phyloP scores from a whole-genome alignment of 2,329 filamentous ascomycete species.

The Epicoccum nigrum region DNA sequence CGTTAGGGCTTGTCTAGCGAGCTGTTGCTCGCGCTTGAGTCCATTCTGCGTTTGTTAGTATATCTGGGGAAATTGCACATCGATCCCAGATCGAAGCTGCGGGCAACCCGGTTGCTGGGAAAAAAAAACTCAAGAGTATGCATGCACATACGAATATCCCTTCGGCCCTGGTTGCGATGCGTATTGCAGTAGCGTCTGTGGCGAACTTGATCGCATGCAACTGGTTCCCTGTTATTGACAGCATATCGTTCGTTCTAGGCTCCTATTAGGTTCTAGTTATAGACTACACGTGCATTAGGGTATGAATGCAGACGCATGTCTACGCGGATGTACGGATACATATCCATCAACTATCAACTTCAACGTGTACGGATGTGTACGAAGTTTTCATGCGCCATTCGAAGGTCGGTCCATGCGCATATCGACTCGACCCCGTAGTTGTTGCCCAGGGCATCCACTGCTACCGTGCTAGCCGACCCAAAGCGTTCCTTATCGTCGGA shows the following conservation, averaged over 20 bases:
- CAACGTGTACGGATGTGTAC: neutral
- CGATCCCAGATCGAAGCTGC: neutral
- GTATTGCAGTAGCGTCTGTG: conserved; percentile 4
- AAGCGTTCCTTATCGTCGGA: conserved; percentile 1
- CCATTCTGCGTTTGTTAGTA: neutral
- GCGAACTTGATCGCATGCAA: neutral
- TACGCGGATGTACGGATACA: conserved; percentile 1
- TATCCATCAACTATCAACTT: neutral
- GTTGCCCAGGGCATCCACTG: neutral
- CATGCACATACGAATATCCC: neutral
- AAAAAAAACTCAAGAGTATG: neutral
- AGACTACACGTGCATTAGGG: neutral
- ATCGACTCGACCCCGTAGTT: neutral
- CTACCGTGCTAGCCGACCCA: conserved; percentile 12
- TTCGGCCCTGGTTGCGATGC: neutral
- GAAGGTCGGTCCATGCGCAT: too few species aligned
- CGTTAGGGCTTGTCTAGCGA: conserved; percentile 10
- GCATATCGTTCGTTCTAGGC: conserved; percentile 11
- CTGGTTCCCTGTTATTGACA: neutral
- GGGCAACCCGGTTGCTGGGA: neutral
- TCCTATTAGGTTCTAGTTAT: conserved; percentile 3
- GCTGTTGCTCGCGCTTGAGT: conserved; percentile 1
- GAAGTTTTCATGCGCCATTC: neutral
- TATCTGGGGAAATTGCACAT: neutral
- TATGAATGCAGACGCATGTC: neutral